phyloP scores from a whole-genome alignment of 179 eudicot genomes.

The Patellifolia procumbens region DNA sequence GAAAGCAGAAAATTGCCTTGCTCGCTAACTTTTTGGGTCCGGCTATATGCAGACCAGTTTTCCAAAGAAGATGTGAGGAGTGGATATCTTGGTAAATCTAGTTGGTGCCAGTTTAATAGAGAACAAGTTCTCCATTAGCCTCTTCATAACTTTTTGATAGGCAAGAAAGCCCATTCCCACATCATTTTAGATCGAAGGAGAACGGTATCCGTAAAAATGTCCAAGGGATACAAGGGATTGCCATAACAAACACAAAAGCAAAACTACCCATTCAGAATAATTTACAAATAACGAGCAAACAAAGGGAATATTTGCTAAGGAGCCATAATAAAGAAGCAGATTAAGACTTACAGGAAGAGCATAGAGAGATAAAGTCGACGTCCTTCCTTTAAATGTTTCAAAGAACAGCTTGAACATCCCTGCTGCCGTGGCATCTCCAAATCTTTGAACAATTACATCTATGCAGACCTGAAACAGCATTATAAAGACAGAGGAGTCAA shows the following conservation, averaged over 20 bases:
- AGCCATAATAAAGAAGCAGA: constrained; percentile 10
- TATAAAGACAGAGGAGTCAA: neutral
- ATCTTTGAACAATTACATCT: constrained; percentile 88
- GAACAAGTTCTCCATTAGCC: too few relatives aligned
- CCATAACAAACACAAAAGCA: too few relatives aligned
- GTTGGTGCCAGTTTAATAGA: too few relatives aligned
- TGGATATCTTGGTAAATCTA: too few relatives aligned
- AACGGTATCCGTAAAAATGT: neutral
- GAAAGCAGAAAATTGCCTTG: neutral
- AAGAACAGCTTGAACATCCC: constrained; percentile 78
- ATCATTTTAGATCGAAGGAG: neutral
- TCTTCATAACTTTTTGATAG: neutral
- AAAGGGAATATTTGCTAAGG: neutral
- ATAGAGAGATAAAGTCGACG: constrained; percentile 68
- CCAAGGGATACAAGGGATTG: neutral
- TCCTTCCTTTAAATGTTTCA: constrained; percentile 56
- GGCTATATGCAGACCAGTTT: too few relatives aligned
- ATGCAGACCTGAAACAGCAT: constrained; percentile 69
- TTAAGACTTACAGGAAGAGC: constrained; percentile 70
- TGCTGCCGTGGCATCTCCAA: constrained; percentile 96
- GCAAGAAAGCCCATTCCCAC: neutral
- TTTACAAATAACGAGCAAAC: too few relatives aligned
- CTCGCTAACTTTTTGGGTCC: too few relatives aligned
- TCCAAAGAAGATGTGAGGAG: too few relatives aligned
- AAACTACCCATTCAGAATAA: too few relatives aligned